Evolutionary conservation across 140 eudicot genomes (phyloP), one percentile per base, ranked within the genome.

Genomic region (Artemisia princeps): DNA sequence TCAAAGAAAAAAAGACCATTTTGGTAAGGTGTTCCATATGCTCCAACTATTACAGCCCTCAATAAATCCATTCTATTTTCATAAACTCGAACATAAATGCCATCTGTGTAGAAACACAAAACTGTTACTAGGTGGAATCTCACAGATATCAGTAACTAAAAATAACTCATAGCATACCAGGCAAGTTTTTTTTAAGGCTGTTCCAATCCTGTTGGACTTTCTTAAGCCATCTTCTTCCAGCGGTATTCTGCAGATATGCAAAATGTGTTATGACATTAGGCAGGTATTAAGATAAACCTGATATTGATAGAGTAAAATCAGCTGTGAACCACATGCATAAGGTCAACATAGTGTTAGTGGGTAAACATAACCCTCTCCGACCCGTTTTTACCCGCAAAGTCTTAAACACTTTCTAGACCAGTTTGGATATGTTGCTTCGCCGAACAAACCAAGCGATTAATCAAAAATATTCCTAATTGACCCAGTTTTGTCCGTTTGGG

Each of bases 21-120:
- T 77, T 94, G 99, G 78, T 94, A 94, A 37, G 99, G 95, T 7
- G 99, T 94, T 71, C 99, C 99, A 82, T 94, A 94, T 45, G 99
- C 96, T 72, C 99, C 99, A 26, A 88, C 94, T 28, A 94, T 82
- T 63, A 88, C 96, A 28, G 94, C 95, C 80, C 99, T 88, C 77
- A 94, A 60, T 12, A 94, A 79, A 84, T 94, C 99, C 96, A 94
- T 94, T 79, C 96, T 80, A 79, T 94, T 94, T 79, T 94, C 99
- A 65, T 88, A 94, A 50, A 78, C 95, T 17, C 99, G 80, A 64
- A 94, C 99, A 60, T 88, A 94, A 55, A 94, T 88, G 46, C 90
- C 92, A 76, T 84, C 98, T 92, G 87, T 49, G 12, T 53, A 62
- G 10, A 19, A 11, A 51, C 26, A 60, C 10, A 5, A 26, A 49